Conservation (phyloP, 1,284 basidiomycete genomes). For the Microbotryomycetes sp. region DNA sequence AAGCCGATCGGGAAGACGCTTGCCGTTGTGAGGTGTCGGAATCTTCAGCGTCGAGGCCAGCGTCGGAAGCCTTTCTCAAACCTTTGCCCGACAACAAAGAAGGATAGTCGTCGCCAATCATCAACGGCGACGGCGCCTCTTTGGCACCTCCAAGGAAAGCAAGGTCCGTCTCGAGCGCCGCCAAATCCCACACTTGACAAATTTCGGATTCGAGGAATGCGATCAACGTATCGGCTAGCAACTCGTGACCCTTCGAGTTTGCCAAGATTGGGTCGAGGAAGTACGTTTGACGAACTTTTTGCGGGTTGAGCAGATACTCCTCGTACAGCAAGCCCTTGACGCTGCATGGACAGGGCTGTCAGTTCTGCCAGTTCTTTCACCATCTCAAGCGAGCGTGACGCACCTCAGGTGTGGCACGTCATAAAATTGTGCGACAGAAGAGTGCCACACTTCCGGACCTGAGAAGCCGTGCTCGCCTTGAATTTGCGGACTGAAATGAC, state of each 20-base stretch:
- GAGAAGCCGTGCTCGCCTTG: conserved; percentile 70
- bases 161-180: conserved; percentile 49
- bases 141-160: conserved; percentile 32
- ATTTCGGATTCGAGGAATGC: conserved; percentile 81
- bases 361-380: too few species aligned
- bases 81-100: conserved; percentile 40
- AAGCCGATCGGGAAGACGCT: conserved; percentile 33
- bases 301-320: conserved; percentile 67
- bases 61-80: conserved; percentile 41
- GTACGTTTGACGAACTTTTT: conserved; percentile 57
- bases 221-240: conserved; percentile 75
- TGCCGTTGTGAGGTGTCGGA: conserved; percentile 29
- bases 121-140: conserved; percentile 18
- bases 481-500: conserved; percentile 80
- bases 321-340: conserved; percentile 74
- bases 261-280: conserved; percentile 78
- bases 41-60: conserved; percentile 40
- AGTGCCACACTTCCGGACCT: conserved; percentile 81
- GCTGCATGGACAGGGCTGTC: conserved; percentile 45
- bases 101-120: conserved; percentile 30
- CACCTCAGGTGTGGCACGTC: conserved; percentile 80
- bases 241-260: conserved; percentile 66
- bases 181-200: conserved; percentile 72
- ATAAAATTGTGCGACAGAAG: conserved; percentile 85
- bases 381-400: too few species aligned